Conservation (phyloP, 768 basidiomycete species). For the Leucocoprinus birnbaumii region DNA sequence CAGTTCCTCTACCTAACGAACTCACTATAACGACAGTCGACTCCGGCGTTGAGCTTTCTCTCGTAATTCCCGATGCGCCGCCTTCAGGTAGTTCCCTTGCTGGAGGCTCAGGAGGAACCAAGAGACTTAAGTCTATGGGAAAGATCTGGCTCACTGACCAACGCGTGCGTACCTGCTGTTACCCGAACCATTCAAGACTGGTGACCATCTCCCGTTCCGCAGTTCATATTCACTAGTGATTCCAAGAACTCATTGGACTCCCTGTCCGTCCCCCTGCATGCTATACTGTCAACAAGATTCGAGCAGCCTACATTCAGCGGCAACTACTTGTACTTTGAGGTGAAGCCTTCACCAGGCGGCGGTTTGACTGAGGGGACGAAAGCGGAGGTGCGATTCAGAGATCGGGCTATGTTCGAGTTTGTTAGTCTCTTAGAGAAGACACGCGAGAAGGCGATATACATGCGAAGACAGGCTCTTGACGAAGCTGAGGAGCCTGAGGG, state of each 20-base stretch:
- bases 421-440: conserved; percentile 73
- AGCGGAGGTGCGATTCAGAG: conserved; percentile 65
- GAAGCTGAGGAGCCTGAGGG: conserved; percentile 51
- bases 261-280: conserved; percentile 56
- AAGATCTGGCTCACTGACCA: conserved; percentile 67
- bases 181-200: background rate
- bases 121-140: conserved; percentile 59
- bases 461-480: conserved; percentile 59
- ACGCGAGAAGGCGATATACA: conserved; percentile 70
- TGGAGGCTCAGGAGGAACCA: conserved; percentile 52
- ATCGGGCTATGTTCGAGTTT: conserved; percentile 72
- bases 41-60: conserved; percentile 52
- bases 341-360: conserved; percentile 67
- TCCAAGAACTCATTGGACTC: conserved; percentile 37
- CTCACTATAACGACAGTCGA: conserved; percentile 53
- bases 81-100: conserved; percentile 39
- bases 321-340: conserved; percentile 65
- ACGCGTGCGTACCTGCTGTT: conserved; percentile 47
- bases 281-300: conserved; percentile 67
- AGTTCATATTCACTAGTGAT: conserved; percentile 64
- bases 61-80: conserved; percentile 54
- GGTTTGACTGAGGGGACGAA: conserved; percentile 62
- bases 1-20: conserved; percentile 66
- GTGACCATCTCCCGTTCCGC: background rate
- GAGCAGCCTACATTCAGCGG: conserved; percentile 72